Evolutionary conservation across 352 stramenopile species (phyloP).

Genomic region (Globisporangium mamillatum): DNA sequence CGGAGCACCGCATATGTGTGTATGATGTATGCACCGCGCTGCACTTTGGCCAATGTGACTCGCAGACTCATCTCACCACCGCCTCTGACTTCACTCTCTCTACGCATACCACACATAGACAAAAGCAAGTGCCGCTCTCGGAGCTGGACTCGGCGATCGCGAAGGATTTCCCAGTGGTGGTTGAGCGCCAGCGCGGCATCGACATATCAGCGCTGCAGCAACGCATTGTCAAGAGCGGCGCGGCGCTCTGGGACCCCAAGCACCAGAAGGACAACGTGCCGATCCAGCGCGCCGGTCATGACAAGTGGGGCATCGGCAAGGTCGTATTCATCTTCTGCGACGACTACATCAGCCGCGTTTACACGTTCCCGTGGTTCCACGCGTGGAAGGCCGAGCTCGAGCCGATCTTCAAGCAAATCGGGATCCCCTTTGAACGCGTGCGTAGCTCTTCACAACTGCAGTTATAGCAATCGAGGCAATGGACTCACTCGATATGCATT

Average conservation of each 20-base stretch:
- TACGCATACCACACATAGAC: conserved; percentile 15
- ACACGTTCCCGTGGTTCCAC: conserved; percentile 94
- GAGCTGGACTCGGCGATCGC: conserved; percentile 46
- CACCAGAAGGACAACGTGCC: conserved; percentile 87
- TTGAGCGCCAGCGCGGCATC: conserved; percentile 56
- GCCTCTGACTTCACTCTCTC: too few species aligned
- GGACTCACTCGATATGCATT: background rate
- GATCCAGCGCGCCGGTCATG: conserved; percentile 93
- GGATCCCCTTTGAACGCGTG: conserved; percentile 67
- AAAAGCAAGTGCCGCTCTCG: conserved; percentile 69
- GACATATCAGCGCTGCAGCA: conserved; percentile 64
- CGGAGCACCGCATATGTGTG: too few species aligned
- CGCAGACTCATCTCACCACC: too few species aligned
- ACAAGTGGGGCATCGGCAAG: conserved; percentile 98
- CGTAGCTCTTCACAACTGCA: background rate
- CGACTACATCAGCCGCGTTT: conserved; percentile 96
- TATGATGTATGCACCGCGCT: too few species aligned
- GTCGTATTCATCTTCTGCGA: conserved; percentile 98
- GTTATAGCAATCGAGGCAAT: background rate
- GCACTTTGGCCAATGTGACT: too few species aligned
- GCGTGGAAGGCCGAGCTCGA: conserved; percentile 68
- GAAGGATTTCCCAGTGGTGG: conserved; percentile 41
- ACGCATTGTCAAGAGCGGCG: conserved; percentile 45
- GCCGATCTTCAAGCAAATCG: conserved; percentile 89
- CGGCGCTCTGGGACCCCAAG: conserved; percentile 60